Base-by-base conservation (phyloP, 2,329 filamentous ascomycete genomes). In the Microdochium bolleyi region DNA sequence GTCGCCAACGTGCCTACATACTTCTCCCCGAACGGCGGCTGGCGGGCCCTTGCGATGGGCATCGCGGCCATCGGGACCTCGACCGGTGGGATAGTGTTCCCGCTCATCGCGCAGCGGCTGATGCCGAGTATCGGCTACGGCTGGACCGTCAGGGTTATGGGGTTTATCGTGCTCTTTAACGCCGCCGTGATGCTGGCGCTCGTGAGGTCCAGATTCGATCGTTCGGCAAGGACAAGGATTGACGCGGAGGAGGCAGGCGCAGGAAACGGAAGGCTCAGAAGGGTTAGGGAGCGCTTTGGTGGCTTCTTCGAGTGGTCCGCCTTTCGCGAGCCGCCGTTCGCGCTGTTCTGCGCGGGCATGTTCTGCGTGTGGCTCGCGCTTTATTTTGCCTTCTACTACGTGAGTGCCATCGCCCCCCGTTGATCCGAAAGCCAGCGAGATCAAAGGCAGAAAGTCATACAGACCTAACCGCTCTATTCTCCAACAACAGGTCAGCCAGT, bases 71-170 rank as follows among this genome's bases (percentile, higher is more conserved):
- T 71, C 3, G 78, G 79, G 10, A 73, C 72, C 49, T 73, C 71
- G 34, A 67, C 79, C 30, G 73, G 73, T 3, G 72, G 73, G 16
- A 67, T 75, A 3, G 59, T 76, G 27, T 76, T 74, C 53, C 73
- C 74, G 1, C 69, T 75, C 16, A 58, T 67, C 13, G 77, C 80
- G 61, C 70, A 76, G 58, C 67, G 70, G 2, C 67, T 82, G 0
- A 66, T 76, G 11, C 71, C 71, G 2, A 57, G 64, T 7, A 67
- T 80, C 41, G 78, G 78, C 0, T 82, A 82, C 54, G 66, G 66
- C 4, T 82, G 79, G 79, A 71, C 77, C 0, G 79, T 78, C 5
- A 69, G 82, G 3, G 70, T 78, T 2, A 69, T 85, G 10, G 82
- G 75, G 21, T 46, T 46, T 46, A 21, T 46, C 41, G 21, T 46